Evolutionary conservation across 2,329 filamentous ascomycete species (phyloP).

Genomic region (Xylariomycetidae sp.): DNA sequence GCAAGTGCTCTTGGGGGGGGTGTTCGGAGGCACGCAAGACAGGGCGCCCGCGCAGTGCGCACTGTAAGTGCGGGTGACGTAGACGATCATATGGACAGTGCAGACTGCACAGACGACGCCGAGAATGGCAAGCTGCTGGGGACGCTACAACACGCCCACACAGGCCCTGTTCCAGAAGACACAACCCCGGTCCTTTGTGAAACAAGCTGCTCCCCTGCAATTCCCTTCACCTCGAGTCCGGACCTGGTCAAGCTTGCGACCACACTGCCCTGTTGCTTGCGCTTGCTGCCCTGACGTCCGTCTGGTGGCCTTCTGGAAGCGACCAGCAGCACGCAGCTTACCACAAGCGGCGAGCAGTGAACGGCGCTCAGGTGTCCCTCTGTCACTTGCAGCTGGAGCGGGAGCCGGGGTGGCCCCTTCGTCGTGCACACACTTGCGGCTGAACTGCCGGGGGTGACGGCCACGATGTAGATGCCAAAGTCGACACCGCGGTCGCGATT

Average conservation of each 20-base stretch:
- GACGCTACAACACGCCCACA: slow-evolving; percentile 10
- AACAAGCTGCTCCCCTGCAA: slow-evolving; percentile 45
- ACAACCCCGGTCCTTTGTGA: slow-evolving; percentile 41
- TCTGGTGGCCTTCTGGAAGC: slow-evolving; percentile 40
- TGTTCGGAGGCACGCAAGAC: no score
- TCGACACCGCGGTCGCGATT: no score
- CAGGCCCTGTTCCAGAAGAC: slow-evolving; percentile 31
- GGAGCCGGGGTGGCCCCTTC: slow-evolving; percentile 11
- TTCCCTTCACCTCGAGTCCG: slow-evolving; percentile 35
- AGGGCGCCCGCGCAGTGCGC: no score
- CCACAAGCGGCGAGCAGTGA: no score
- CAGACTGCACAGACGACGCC: no score
- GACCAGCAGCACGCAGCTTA: no score
- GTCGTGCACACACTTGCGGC: slow-evolving; percentile 15
- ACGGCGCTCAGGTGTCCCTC: no score
- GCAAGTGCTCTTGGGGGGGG: no score
- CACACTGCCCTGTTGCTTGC: no score
- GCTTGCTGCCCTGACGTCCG: no score
- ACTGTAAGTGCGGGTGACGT: no score
- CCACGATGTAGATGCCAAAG: slow-evolving; percentile 7
- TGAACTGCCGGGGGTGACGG: slow-evolving; percentile 9
- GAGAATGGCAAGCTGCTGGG: slow-evolving; percentile 9
- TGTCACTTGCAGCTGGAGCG: slow-evolving; percentile 16
- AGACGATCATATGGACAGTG: no score
- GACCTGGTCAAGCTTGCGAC: slow-evolving; percentile 40